Base-by-base conservation (phyloP, 352 stramenopile genomes). In the Pythium oligandrum region DNA sequence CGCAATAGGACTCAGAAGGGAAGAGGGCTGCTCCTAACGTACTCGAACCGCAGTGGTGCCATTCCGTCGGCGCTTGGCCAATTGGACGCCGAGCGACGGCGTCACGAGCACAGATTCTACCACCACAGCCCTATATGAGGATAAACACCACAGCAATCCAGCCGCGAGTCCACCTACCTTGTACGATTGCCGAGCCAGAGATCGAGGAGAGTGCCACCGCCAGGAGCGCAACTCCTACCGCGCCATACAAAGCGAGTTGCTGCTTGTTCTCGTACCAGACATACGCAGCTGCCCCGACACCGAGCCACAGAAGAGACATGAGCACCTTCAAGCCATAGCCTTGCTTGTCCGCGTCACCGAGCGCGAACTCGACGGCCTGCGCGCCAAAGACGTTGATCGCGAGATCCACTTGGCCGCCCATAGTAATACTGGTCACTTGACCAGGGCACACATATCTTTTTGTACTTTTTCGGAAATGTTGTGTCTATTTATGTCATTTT, bases 71-170 rank as follows among this genome's bases (percentile, higher is more conserved):
- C 59, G 81, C 46, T 75, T 84, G 53, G 64, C 70, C 42, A 95
- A 53, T 47, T 90, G 84, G n/a, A 93, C 71, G 38, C 84, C 84
- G 11, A 90, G 57, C 11, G 74, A 64, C 10, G 84, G 84, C 44
- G 90, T 72, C 33, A 93, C 78, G 17, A 95, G 57, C 66, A 90
- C 68, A 31, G 78, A 76, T 56, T 94, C 84, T 94, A 48, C 7
- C 40, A 6, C 4, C 37, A 50, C 32, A 30, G 10, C 32, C 39
- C 17, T 26, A 0, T 26, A 26, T 26, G 17, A 26, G 17, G 17
- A 32, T 10, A 35, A 11, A 44, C 36, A 51, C 32, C 31, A 17
- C n/a, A 58, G 5, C 37, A 36, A 51, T 26, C 17, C 17, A 26
- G 17, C 17, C 17, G 17, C 17, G 17, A 26, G 17, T 26, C 17